These are phyloP conservation scores for Trichocomaceae sp. DNA, from an alignment of 2,329 filamentous ascomycete genomes.

Conservation along the genomic window DNA sequence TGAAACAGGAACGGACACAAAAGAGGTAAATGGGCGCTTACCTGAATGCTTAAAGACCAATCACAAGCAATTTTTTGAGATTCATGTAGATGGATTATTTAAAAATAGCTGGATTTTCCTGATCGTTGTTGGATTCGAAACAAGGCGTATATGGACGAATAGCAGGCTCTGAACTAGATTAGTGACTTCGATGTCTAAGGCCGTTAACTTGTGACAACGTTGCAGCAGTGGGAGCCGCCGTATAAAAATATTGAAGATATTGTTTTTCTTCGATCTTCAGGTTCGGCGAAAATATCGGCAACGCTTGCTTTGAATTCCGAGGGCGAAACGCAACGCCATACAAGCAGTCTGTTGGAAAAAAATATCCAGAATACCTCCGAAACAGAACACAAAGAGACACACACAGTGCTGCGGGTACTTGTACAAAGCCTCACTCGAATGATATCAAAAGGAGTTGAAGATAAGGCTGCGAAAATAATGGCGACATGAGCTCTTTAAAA, in stretches of 20 bases:
- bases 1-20: constrained; percentile 16
- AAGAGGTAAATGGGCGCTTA: constrained; percentile 19
- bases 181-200: not conserved
- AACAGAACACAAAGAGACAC: not conserved
- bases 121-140: not conserved
- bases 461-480: not conserved
- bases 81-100: constrained; percentile 4
- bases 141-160: not conserved
- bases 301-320: not conserved
- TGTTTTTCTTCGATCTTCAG: not conserved
- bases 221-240: not conserved
- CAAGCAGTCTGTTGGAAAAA: not conserved
- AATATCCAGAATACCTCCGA: not conserved
- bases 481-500: constrained; percentile 2
- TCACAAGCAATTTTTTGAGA: not conserved
- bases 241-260: not conserved
- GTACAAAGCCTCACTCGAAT: constrained; percentile 1
- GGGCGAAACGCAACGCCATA: not conserved
- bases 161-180: not conserved
- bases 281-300: not conserved
- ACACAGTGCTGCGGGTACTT: not conserved
- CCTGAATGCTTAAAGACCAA: constrained; percentile 15
- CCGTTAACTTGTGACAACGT: not conserved
- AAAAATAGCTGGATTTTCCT: not conserved
- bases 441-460: not conserved